Evolutionary conservation across 305 asterid species (phyloP).

Genomic region (Withania somnifera): DNA sequence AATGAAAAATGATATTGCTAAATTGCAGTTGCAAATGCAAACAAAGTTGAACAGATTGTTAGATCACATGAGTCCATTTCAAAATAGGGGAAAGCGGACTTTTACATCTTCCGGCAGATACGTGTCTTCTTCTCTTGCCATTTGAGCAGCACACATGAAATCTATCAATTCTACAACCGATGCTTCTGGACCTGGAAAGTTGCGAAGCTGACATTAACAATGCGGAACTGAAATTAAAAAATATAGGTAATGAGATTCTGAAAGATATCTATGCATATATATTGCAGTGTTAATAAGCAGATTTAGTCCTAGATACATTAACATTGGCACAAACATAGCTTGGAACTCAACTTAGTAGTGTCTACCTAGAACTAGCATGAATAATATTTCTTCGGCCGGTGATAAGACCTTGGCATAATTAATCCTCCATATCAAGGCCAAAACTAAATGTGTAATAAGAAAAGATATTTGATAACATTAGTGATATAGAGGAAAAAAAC

Average conservation of each 20-base stretch:
- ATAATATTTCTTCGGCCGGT: neutral
- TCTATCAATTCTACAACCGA: constrained; percentile 45
- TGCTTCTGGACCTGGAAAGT: constrained; percentile 55
- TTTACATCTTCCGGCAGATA: constrained; percentile 43
- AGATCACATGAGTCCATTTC: neutral
- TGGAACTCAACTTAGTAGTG: neutral
- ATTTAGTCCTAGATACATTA: neutral
- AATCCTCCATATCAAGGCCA: neutral
- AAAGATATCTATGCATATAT: neutral
- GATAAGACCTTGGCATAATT: neutral
- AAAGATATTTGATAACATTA: neutral
- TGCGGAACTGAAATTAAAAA: neutral
- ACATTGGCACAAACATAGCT: neutral
- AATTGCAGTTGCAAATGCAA: neutral
- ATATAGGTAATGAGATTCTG: neutral
- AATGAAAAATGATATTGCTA: neutral
- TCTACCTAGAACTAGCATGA: neutral
- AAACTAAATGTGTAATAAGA: neutral
- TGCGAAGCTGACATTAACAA: neutral
- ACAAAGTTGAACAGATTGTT: neutral
- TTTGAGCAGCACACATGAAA: constrained; percentile 73
- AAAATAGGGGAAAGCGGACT: constrained; percentile 24
- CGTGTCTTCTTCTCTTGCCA: constrained; percentile 52
- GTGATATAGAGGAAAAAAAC: neutral
- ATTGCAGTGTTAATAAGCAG: neutral